Evolutionary conservation across 306 rosid genomes (phyloP), one percentile per base, ranked within the genome.

Genomic region (Rosa multiflora): DNA sequence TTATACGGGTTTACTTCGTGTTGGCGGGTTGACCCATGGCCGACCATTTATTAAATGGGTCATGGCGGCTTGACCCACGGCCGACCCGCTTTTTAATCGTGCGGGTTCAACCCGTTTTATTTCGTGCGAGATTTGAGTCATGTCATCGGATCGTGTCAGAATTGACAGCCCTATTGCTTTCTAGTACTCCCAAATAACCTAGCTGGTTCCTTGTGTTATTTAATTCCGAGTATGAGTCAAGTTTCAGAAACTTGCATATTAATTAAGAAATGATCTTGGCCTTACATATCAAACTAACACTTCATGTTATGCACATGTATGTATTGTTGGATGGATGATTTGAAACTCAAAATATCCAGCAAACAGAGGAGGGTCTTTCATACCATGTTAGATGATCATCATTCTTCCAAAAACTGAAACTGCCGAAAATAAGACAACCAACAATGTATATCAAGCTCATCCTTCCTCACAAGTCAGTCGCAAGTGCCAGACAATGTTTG

Each of bases 151-250:
- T 29, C 32, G 32, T 29, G 32, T 29, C 32, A 1, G 32, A 29
- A 29, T 29, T 29, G 32, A 29, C 32, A 29, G 32, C 32, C 32
- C 32, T 1, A 70, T 44, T 71, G 58, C 55, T 23, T 58, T 62
- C 37, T 78, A 67, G 71, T 74, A 70, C 59, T 58, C 63, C 68
- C 37, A 20, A 59, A 23, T 2, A 67, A 75, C 68, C 59, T 59
- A 26, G 80, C 84, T 56, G 76, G 55, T 58, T 20, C 77, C 77
- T 40, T 17, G 51, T 12, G 74, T 6, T 52, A 64, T 10, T 23
- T 26, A 76, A 67, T 70, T 55, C 67, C 35, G 68, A 32, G 63
- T n/a, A 8, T 8, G 63, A 56, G n/a, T 56, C 39, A 26, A 77
- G 59, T 51, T 69, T 77, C 17, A 18, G n/a, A 39, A 42, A 56